phyloP scores from a whole-genome alignment of 805 yeast genomes.

The Kuraishia piskuri region DNA sequence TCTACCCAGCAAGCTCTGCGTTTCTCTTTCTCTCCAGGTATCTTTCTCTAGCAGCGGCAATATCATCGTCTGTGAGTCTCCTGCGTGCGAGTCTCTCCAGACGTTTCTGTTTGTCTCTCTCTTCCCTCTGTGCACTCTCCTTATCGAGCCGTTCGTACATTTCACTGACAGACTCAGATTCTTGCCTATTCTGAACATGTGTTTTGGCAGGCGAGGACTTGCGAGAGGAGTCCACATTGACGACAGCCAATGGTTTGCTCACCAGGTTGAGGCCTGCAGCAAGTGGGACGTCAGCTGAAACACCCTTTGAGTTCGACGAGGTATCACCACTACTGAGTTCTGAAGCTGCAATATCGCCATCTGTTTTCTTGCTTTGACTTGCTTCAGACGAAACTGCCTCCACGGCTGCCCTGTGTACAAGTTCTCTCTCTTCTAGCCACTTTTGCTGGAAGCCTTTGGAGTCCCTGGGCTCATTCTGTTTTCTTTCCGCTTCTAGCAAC shows the following conservation, averaged over 20 bases:
- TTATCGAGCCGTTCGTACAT: background rate
- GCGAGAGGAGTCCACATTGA: background rate
- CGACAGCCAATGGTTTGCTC: background rate
- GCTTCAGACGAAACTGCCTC: background rate
- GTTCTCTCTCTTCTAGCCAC: background rate
- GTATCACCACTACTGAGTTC: too few species aligned
- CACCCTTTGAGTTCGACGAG: too few species aligned
- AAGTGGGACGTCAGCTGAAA: background rate
- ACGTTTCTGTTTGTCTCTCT: background rate
- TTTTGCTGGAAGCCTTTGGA: background rate
- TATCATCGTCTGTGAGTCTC: slow-evolving; percentile 8
- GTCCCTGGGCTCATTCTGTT: background rate
- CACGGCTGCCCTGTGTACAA: background rate
- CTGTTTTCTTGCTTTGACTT: too few species aligned
- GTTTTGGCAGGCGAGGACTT: background rate
- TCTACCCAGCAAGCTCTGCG: background rate
- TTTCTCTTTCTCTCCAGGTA: slow-evolving; percentile 11
- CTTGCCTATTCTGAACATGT: background rate
- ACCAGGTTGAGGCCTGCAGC: slow-evolving; percentile 3
- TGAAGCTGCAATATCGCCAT: too few species aligned
- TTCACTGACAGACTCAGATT: background rate
- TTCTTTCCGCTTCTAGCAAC: background rate
- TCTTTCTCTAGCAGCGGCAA: slow-evolving; percentile 11
- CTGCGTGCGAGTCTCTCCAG: background rate
- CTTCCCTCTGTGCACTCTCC: background rate